phyloP scores from a whole-genome alignment of 495 filamentous ascomycete genomes.

The Saxophila tyrrhenica region DNA sequence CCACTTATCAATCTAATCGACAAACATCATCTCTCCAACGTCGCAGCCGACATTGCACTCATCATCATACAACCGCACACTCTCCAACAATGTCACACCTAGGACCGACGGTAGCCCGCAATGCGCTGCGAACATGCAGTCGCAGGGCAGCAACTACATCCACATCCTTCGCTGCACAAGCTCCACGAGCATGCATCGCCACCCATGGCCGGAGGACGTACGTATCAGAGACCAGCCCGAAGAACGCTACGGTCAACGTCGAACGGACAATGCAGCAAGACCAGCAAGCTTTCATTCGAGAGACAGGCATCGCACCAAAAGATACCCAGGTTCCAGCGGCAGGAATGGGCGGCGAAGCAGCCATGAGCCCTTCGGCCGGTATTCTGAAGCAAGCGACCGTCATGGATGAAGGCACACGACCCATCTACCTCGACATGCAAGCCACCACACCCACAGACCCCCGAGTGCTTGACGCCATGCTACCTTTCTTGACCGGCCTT shows the following conservation, averaged over 20 bases:
- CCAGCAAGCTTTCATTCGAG: slow-evolving; percentile 61
- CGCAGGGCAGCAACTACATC: slow-evolving; percentile 18
- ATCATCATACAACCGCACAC: background rate
- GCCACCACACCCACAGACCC: slow-evolving; percentile 95
- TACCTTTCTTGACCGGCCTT: slow-evolving; percentile 83
- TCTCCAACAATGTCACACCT: slow-evolving; percentile 51
- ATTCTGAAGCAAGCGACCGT: slow-evolving; percentile 86
- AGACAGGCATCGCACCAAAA: slow-evolving; percentile 53
- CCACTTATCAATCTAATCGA: too few species aligned
- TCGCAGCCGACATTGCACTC: too few species aligned
- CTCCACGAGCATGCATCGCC: slow-evolving; percentile 36
- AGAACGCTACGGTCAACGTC: slow-evolving; percentile 68
- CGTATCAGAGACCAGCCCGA: slow-evolving; percentile 72
- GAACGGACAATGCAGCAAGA: slow-evolving; percentile 76
- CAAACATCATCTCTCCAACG: too few species aligned
- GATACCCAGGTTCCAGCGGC: slow-evolving; percentile 47
- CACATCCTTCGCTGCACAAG: slow-evolving; percentile 22
- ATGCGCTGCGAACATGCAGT: slow-evolving; percentile 58
- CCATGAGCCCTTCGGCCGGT: slow-evolving; percentile 71
- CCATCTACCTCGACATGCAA: slow-evolving; percentile 98
- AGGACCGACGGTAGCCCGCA: slow-evolving; percentile 60
- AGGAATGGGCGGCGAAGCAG: slow-evolving; percentile 47
- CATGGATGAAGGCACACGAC: slow-evolving; percentile 86
- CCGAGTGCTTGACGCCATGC: slow-evolving; percentile 89
- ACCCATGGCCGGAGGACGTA: slow-evolving; percentile 47